Conservation (phyloP, 163 green algal species). For the Prototheca wickerhamii region DNA sequence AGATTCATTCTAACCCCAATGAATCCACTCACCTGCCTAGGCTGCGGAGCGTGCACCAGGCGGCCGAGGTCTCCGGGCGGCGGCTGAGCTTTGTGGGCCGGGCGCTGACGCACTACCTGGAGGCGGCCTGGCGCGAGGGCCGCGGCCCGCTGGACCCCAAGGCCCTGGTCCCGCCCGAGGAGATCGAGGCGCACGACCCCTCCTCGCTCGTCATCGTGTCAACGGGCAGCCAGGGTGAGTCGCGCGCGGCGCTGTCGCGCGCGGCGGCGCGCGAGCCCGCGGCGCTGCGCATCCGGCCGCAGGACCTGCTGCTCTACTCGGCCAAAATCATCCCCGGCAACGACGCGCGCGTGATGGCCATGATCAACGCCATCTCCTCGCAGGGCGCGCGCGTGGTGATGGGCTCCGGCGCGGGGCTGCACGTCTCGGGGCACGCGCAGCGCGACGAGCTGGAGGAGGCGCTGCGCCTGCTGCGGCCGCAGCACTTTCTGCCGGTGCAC, state of each 20-base stretch:
- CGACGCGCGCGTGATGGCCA: slow-evolving; percentile 80
- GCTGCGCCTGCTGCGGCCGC: slow-evolving; percentile 76
- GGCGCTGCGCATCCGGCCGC: slow-evolving; percentile 67
- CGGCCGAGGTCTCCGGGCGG: slow-evolving; percentile 79
- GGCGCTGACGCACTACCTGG: slow-evolving; percentile 84
- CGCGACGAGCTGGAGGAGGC: slow-evolving; percentile 79
- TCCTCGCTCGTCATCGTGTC: slow-evolving; percentile 80
- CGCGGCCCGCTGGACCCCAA: slow-evolving; percentile 76
- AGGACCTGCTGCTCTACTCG: slow-evolving; percentile 86
- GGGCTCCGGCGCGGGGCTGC: slow-evolving; percentile 72
- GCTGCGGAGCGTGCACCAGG: slow-evolving; percentile 68
- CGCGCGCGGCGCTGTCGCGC: slow-evolving; percentile 70
- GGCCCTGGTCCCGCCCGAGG: slow-evolving; percentile 57
- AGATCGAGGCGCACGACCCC: slow-evolving; percentile 71
- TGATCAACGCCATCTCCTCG: slow-evolving; percentile 89
- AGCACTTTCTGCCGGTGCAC: slow-evolving; percentile 97
- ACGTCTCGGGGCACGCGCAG: slow-evolving; percentile 81
- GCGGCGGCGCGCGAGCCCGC: slow-evolving; percentile 58
- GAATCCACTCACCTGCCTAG: slow-evolving; percentile 24
- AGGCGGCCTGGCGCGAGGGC: slow-evolving; percentile 68
- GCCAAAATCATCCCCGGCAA: slow-evolving; percentile 95
- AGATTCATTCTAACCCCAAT: neutral
- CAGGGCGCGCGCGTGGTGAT: slow-evolving; percentile 71
- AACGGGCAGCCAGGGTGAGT: slow-evolving; percentile 85
- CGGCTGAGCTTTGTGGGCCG: slow-evolving; percentile 89